phyloP scores from a whole-genome alignment of 2,329 filamentous ascomycete species.

The Zarea fungicola region DNA sequence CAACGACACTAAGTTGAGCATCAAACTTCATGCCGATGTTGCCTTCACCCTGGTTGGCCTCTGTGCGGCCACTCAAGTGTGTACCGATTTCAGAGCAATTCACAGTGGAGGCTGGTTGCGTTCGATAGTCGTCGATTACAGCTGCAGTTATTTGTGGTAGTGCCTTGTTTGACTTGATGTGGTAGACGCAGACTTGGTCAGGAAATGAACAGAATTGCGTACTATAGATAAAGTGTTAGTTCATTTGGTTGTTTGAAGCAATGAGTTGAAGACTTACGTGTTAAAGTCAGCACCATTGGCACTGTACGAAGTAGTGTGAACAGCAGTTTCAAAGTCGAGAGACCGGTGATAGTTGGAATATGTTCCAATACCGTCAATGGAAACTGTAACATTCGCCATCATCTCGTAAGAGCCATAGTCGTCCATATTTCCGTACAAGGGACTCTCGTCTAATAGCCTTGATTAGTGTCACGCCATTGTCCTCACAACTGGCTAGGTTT shows the following conservation, averaged over 20 bases:
- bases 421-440: constrained; percentile 32
- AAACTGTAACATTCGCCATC: constrained; percentile 40
- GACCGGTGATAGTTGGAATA: constrained; percentile 33
- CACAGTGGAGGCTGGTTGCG: constrained; percentile 5
- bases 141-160: constrained; percentile 9
- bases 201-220: constrained; percentile 39
- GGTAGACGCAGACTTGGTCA: constrained; percentile 30
- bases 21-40: constrained; percentile 16
- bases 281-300: constrained; percentile 23
- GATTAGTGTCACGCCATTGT: neutral
- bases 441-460: constrained; percentile 25
- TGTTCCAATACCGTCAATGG: constrained; percentile 26
- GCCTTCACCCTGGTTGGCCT: constrained; percentile 7
- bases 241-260: constrained; percentile 18
- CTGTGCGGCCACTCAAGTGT: constrained; percentile 12
- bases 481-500: constrained; percentile 14
- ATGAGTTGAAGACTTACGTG: constrained; percentile 21
- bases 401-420: constrained; percentile 43
- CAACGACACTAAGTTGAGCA: constrained; percentile 5
- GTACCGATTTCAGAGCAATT: constrained; percentile 8
- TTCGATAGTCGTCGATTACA: constrained; percentile 12
- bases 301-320: constrained; percentile 31
- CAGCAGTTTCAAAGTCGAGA: constrained; percentile 39
- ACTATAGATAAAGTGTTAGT: constrained; percentile 13
- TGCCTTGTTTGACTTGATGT: constrained; percentile 17